A percentile compares a stretch with the other conserved stretches of the same genome.
These are phyloP conservation scores for Flaveria linearis DNA, from an alignment of 129 eudicot genomes.

Conservation along the genomic window DNA sequence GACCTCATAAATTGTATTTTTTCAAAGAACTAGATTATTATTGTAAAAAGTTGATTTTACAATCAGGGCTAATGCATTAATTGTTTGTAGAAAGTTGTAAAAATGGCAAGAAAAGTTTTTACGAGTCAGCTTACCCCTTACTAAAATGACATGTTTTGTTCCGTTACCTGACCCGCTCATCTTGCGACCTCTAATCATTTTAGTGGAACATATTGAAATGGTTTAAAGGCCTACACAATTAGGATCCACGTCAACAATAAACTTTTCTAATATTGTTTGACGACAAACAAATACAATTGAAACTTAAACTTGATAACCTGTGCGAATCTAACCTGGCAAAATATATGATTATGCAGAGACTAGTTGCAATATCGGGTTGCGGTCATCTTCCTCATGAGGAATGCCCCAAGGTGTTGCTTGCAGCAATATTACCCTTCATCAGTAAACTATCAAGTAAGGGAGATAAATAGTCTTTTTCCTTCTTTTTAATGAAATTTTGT, in stretches of 20 bases:
- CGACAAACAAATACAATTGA: background rate
- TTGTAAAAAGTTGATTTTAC: background rate
- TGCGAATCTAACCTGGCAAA: background rate
- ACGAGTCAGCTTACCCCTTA: too few relatives aligned
- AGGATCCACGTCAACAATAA: background rate
- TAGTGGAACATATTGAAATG: background rate
- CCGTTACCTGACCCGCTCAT: background rate
- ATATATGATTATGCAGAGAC: slow-evolving; percentile 58
- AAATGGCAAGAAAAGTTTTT: background rate
- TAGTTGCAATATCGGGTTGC: slow-evolving; percentile 91
- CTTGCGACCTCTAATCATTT: background rate
- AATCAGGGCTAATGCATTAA: background rate
- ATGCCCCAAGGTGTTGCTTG: slow-evolving; percentile 90
- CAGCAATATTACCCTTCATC: slow-evolving; percentile 83
- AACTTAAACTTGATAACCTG: background rate
- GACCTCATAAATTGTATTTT: background rate
- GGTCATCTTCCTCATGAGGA: slow-evolving; percentile 99
- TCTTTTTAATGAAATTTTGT: slow-evolving; percentile 3
- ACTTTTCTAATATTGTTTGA: background rate
- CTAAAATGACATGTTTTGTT: background rate
- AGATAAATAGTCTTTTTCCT: slow-evolving; percentile 35
- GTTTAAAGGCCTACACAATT: background rate
- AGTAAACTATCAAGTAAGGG: slow-evolving; percentile 48
- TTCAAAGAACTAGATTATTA: background rate
- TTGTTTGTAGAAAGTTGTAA: background rate